Conservation (phyloP, 257 asterid species). For the Apocynum venetum region DNA sequence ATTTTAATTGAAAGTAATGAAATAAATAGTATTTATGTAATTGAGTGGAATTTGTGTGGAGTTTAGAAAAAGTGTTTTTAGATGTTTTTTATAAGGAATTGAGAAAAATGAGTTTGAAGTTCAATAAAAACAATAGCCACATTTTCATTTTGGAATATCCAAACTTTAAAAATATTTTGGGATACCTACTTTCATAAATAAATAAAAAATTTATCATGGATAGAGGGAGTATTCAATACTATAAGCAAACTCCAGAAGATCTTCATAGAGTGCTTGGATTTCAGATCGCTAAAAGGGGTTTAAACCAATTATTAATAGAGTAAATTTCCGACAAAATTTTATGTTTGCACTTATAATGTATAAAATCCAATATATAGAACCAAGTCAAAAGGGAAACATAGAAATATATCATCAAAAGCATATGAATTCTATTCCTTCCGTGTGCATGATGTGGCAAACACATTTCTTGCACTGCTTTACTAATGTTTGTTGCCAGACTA, state of each 20-base stretch:
- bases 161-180: too few relatives aligned
- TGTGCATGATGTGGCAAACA: background rate
- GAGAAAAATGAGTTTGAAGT: too few relatives aligned
- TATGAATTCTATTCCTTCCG: background rate
- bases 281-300: background rate
- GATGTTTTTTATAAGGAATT: too few relatives aligned
- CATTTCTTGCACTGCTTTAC: slow-evolving; percentile 1
- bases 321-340: background rate
- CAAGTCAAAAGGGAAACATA: background rate
- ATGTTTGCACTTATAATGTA: background rate
- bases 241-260: background rate
- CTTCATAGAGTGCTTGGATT: background rate
- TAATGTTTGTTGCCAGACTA: background rate
- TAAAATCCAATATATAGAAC: background rate
- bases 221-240: background rate
- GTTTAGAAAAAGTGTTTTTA: too few relatives aligned
- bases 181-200: too few relatives aligned
- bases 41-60: too few relatives aligned
- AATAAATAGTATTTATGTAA: too few relatives aligned
- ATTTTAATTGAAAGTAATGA: too few relatives aligned
- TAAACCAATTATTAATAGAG: background rate
- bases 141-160: too few relatives aligned
- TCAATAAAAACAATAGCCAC: too few relatives aligned
- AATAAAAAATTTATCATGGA: too few relatives aligned
- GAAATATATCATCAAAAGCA: background rate